Base-by-base conservation (phyloP, 345 rosid genomes). In the Crucihimalaya himalaica region DNA sequence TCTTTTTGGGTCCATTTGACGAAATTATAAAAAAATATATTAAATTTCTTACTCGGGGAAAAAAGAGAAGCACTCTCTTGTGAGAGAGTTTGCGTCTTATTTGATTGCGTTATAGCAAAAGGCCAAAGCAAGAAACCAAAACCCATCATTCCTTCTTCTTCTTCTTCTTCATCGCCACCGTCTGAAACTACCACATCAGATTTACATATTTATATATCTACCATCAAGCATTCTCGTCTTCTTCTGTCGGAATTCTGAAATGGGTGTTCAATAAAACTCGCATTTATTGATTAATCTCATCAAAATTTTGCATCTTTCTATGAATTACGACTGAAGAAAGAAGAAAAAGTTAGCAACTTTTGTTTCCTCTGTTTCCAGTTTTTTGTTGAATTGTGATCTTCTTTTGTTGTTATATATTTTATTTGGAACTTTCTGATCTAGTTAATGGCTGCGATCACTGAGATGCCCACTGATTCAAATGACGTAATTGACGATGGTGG, bases 361-460 rank as follows among this genome's bases (percentile, higher is more conserved):
- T 3, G 2, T 31, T 19, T 53, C 16, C 13, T 42, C 28, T 16
- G 29, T 45, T 0, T 62, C 10, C 8, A 18, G 5, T 47, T 50
- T 67, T n/a, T 39, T 20, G 45, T 21, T 66, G 66, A 46, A 55
- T 58, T 58, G 42, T 66, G 21, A 15, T 72, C 0, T 54, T n/a
- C n/a, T 48, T 51, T 31, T 32, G 42, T 34, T 60, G 16, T 18
- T 50, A 0, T 27, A 11, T 31, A 31, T 31, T 34, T 71, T 39
- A 11, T 31, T 54, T 29, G 6, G 27, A 16, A 32, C 27, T 34
- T 28, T 60, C 32, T 70, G 75, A 76, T 76, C 66, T 70, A 62
- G 63, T 70, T 63, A 54, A 76, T 76, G 80, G 80, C 80, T 42
- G 19, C 74, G 56, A 58, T 75, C 69, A 68, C 69, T 76, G 71